Base-by-base conservation (phyloP, 306 rosid genomes). In the Dalbergia cultrata region DNA sequence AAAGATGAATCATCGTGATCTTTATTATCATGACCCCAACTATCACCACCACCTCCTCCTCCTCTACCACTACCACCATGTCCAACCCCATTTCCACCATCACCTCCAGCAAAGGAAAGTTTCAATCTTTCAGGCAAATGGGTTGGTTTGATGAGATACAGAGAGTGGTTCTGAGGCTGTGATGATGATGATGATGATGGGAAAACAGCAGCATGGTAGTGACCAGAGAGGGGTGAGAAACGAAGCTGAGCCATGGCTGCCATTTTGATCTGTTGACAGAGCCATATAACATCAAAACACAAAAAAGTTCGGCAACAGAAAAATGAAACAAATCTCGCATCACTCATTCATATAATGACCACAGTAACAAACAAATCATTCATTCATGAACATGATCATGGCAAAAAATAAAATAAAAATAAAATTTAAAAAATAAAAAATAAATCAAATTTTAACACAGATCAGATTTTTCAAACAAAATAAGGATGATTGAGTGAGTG, bases 211-310 rank as follows among this genome's bases (percentile, higher is more conserved):
- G 60, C 14, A n/a, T 54, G 81, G 67, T 70, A 59, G 16, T 85
- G 68, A 13, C 83, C 80, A 8, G 86, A 67, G 17, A 83, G 82
- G 53, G 90, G 83, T 3, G 93, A 85, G 62, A 66, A 87, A 77
- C 94, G 90, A 58, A 92, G 83, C 62, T 88, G 90, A 41, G 94
- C 90, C 70, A 89, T 74, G 72, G 90, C 72, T 37, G 92, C 86
- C 95, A 95, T 95, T 94, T 35, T 70, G 75, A 83, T 67, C 87
- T 76, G 83, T 6, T 3, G n/a, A 75, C 71, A 80, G 13, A 18
- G 5, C 6, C 69, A 54, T 74, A 17, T 54, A 75, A 39, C 62
- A 67, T 62, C 39, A 76, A 64, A 50, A 76, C 34, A 63, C 19
- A 74, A 75, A 16, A 53, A 84, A 68, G 37, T 67, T 79, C 41